Base-by-base conservation (phyloP, 2,329 filamentous ascomycete genomes). In the Colletotrichum agaves region DNA sequence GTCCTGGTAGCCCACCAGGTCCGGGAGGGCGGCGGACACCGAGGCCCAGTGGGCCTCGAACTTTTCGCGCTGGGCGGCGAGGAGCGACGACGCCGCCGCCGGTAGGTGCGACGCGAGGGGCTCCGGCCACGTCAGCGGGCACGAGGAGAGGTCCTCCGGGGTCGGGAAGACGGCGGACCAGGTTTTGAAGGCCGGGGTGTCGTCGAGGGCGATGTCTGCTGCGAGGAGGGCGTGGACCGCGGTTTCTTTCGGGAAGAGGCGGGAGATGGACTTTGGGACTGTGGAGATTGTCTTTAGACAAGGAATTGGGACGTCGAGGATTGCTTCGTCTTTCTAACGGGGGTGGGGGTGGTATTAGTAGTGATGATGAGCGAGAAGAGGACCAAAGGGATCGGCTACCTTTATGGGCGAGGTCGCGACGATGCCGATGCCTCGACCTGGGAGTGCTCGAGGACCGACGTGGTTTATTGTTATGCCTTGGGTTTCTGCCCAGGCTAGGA, bases 371-470 rank as follows among this genome's bases (percentile, higher is more conserved):
- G 35, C 21, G 27, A 39, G 37, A 19, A 39, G 1, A 23, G n/a
- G 17, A 13, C 35, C 61, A 2, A 33, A 35, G 47, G 27, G 56
- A 72, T 74, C 23, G 23, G 2, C 74, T 80, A 92, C 92, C 80
- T 91, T 81, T 69, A 96, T 84, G 13, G 85, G 80, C 31, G 86
- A 84, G 12, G 87, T 90, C 5, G 93, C 91, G 57, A 94, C 84
- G 63, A 97, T 89, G 52, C 94, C 94, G 60, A 96, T 86, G 31
- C 94, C 94, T 61, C 91, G 85, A 2, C 90, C 91, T 5, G 90
- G 87, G 15, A 97, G 89, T 43, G 82, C 82, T 44, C 88, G 85
- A 5, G 93, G 90, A 2, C 82, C 82, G 53, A 97, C 88, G 31
- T 89, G 90, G 72, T 90, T 84, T 71, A 93, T 86, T 39, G 84